Percentiles rank a stretch among this genome's conserved stretches.
Evolutionary conservation across 352 stramenopile genomes (phyloP).

Genomic region (Phytophthora pseudosyringae): DNA sequence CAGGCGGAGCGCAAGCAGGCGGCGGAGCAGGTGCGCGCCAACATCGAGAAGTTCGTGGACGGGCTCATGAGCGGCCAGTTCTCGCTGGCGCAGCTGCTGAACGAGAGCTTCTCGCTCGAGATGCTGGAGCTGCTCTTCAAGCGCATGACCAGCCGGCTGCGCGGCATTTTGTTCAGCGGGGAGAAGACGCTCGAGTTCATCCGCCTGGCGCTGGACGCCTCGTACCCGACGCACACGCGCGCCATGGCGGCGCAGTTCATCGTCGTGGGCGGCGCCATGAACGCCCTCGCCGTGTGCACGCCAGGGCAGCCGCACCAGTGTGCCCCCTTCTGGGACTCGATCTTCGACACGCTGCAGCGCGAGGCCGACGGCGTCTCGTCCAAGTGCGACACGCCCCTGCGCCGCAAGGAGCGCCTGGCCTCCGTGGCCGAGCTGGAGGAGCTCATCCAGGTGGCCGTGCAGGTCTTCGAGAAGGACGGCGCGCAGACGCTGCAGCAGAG

Average conservation of each 20-base stretch:
- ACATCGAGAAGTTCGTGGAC: conserved; percentile 87
- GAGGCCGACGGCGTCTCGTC: conserved; percentile 60
- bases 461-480: conserved; percentile 74
- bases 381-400: conserved; percentile 43
- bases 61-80: conserved; percentile 75
- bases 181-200: conserved; percentile 82
- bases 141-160: conserved; percentile 82
- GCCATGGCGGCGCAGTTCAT: conserved; percentile 80
- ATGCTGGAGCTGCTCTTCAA: conserved; percentile 90
- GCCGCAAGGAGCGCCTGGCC: conserved; percentile 49
- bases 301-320: conserved; percentile 59
- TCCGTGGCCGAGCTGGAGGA: conserved; percentile 75
- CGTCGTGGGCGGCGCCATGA: conserved; percentile 68
- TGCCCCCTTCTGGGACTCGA: conserved; percentile 68
- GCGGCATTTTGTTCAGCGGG: conserved; percentile 72
- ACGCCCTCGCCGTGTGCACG: conserved; percentile 56
- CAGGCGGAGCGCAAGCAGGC: conserved; percentile 58
- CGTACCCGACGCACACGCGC: conserved; percentile 65
- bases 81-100: conserved; percentile 69
- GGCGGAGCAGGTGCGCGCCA: conserved; percentile 62
- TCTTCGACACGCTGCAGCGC: conserved; percentile 68
- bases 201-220: conserved; percentile 62
- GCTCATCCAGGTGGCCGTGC: conserved; percentile 79
- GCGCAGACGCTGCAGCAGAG: conserved; percentile 73
- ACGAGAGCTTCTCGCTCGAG: conserved; percentile 83